A percentile compares a stretch with the other conserved stretches of the same genome.
Evolutionary conservation across 202 grass and related monocot species (phyloP).

Genomic region (Panicum virgatum): DNA sequence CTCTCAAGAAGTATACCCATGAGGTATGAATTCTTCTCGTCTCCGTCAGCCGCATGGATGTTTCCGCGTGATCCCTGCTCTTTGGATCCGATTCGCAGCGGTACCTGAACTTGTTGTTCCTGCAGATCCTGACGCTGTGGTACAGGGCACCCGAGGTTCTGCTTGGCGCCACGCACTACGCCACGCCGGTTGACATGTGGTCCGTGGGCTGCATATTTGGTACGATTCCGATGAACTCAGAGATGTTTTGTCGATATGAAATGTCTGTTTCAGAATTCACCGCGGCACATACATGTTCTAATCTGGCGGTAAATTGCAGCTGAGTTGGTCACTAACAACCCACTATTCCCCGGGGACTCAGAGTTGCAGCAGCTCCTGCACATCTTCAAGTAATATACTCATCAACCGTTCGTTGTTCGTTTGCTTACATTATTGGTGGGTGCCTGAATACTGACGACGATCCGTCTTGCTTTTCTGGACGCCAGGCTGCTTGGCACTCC

Average conservation of each 20-base stretch:
- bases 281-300: not conserved
- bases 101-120: not conserved
- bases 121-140: conserved; percentile 96
- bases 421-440: not conserved
- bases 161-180: conserved; percentile 86
- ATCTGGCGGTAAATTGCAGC: conserved; percentile 51
- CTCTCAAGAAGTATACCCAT: conserved; percentile 94
- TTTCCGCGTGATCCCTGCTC: not conserved
- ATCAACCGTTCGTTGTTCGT: not conserved
- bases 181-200: conserved; percentile 96
- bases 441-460: not conserved
- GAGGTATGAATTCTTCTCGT: conserved; percentile 48
- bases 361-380: conserved; percentile 98
- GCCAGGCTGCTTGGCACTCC: conserved; percentile 87
- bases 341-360: conserved; percentile 85
- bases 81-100: not conserved
- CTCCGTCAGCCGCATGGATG: not conserved
- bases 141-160: conserved; percentile 96
- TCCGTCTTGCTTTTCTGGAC: not conserved
- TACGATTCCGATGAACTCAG: conserved; percentile 23
- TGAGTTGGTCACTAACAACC: conserved; percentile 76
- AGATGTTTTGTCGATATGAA: not conserved
- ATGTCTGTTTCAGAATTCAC: not conserved
- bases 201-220: conserved; percentile 97
- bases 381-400: conserved; percentile 81